These are phyloP conservation scores for Pseudocercospora crystallina DNA, from an alignment of 2,329 filamentous ascomycete genomes.

Conservation along the genomic window DNA sequence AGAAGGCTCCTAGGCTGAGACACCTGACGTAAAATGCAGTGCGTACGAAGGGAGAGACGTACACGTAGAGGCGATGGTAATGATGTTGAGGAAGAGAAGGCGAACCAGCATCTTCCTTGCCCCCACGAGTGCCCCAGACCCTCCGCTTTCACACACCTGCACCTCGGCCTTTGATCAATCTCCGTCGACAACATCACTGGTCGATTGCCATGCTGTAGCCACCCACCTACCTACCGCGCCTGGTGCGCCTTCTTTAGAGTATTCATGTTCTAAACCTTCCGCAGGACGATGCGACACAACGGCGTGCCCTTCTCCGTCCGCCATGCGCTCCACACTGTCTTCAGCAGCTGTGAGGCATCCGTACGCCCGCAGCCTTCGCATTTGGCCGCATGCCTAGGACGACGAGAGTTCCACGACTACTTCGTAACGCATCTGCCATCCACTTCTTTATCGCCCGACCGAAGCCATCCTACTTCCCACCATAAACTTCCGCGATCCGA, in stretches of 20 bases:
- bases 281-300: conserved; percentile 28
- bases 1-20: no score
- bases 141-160: no score
- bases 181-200: neutral
- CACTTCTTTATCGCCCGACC: conserved; percentile 85
- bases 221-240: conserved; percentile 8
- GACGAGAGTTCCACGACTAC: conserved; percentile 78
- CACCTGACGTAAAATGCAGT: no score
- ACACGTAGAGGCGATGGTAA: no score
- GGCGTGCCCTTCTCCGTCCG: conserved; percentile 32
- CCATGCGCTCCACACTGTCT: conserved; percentile 28
- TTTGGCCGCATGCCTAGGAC: neutral
- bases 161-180: no score
- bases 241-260: conserved; percentile 10
- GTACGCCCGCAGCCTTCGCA: no score
- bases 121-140: no score
- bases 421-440: conserved; percentile 95
- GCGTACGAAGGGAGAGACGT: no score
- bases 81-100: no score
- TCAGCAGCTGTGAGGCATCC: conserved; percentile 20
- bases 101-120: no score
- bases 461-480: conserved; percentile 56
- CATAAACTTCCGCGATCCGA: conserved; percentile 86
- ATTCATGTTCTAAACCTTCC: neutral
- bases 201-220: neutral